Evolutionary conservation across 352 stramenopile genomes (phyloP).

Genomic region (Phytophthora chlamydospora): DNA sequence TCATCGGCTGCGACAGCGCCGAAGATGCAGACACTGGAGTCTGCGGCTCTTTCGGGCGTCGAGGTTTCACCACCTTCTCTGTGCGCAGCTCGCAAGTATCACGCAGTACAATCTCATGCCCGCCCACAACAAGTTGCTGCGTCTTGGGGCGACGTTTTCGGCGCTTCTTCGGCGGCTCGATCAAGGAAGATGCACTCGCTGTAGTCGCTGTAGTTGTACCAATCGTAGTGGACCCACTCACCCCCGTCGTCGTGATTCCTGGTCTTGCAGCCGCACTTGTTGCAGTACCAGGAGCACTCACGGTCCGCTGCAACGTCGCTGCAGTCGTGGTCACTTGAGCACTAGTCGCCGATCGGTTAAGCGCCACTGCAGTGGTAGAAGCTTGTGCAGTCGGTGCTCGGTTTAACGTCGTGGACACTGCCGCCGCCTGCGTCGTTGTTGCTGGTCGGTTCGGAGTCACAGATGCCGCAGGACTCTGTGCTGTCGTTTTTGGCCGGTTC

Average conservation of each 20-base stretch:
- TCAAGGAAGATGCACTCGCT: not conserved
- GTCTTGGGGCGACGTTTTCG: slow-evolving; percentile 56
- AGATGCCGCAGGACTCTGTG: not conserved
- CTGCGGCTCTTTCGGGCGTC: slow-evolving; percentile 31
- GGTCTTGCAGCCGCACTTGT: slow-evolving; percentile 1
- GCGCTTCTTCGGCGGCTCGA: slow-evolving; percentile 23
- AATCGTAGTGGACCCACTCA: too few species aligned
- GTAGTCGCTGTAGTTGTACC: slow-evolving; percentile 4
- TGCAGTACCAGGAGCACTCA: slow-evolving; percentile 13
- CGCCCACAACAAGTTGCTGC: slow-evolving; percentile 54
- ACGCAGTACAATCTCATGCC: slow-evolving; percentile 48
- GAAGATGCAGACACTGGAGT: slow-evolving; percentile 15
- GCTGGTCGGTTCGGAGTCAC: not conserved
- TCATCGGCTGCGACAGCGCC: slow-evolving; percentile 16
- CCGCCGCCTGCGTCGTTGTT: too few species aligned
- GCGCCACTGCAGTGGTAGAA: slow-evolving; percentile 1
- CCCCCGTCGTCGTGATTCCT: not conserved
- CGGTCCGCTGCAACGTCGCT: slow-evolving; percentile 10
- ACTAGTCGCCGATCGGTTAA: slow-evolving; percentile 24
- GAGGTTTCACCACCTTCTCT: slow-evolving; percentile 65
- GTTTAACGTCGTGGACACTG: not conserved
- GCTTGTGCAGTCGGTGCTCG: too few species aligned
- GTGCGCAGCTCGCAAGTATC: slow-evolving; percentile 68
- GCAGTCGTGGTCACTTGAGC: slow-evolving; percentile 3
- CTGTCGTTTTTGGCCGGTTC: slow-evolving; percentile 13